Base-by-base conservation (phyloP, 305 asterid genomes). In the Solanum aculeatissimum region DNA sequence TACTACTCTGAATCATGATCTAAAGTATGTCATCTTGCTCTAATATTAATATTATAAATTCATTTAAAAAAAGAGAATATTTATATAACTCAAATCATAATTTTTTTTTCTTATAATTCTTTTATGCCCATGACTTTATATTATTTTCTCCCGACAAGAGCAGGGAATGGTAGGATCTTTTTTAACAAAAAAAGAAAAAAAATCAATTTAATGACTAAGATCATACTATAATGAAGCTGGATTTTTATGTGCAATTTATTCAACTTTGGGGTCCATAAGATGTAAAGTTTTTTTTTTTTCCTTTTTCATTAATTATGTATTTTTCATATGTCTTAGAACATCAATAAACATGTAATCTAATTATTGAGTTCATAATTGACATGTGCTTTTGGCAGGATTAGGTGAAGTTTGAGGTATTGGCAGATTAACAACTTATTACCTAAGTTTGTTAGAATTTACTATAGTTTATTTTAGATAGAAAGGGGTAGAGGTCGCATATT, bases 241-340 rank as follows among this genome's bases (percentile, higher is more conserved):
- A 86, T 65, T 82, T 88, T 74, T 86, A 79, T 86, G 85, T 85
- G 85, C 83, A 84, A 90, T 88, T 83, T 85, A 89, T 88, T 86
- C 89, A 19, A 42, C n/a, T 72, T 80, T 47, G 42, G 85, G 81
- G 62, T 51, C 81, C 81, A 75, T 49, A 47, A 47, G 23, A 75
- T 25, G 16, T 75, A 27, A 23, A 71, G 3, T 6, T n/a, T 7
- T 23, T 66, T 6, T 4, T n/a, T 47, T 4, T 25, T 49, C 27
- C 21, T 49, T 75, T 47, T 45, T 43, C 25, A 45, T 43, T 45
- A 21, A 21, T 72, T 23, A 8, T 23, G 15, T 49, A 75, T 49
- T 16, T 49, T 75, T 75, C 62, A 75, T 47, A 62, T 45, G 43
- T 8, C 60, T 45, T 80, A 23, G 15, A 35, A 35, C 40, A 35